Base-by-base conservation (phyloP, 1,284 basidiomycete genomes). In the Rhodotorula sp. region DNA sequence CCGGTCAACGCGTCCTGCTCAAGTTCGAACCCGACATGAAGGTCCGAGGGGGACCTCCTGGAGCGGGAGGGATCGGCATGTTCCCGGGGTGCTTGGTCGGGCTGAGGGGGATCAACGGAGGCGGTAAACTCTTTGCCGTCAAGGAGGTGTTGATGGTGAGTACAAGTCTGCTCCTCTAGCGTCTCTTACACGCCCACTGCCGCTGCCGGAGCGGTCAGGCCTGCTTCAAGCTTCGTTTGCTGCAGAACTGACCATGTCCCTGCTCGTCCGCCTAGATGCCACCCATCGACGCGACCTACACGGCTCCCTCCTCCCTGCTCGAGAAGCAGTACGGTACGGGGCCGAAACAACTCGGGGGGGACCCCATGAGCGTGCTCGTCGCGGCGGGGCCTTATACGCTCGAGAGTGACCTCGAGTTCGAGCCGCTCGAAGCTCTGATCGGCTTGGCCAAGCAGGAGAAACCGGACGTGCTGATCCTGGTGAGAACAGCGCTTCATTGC, bases 51-150 rank as follows among this genome's bases (percentile, higher is more conserved):
- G 82, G 83, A 7, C 81, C 86, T 8, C 48, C 85, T 67, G 89
- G 89, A 7, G 84, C 87, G 31, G 87, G 87, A n/a, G 87, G 88
- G 1, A 83, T 90, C 29, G 89, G 91, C 0, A 80, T 99, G 47
- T 99, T 95, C 79, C 93, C 94, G 1, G 97, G 97, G 3, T 89
- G 90, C 54, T 88, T 99, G 60, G 89, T 91, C 0, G 92, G 90
- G 4, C 80, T 97, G n/a, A 90, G 88, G 76, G 97, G 97, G 0
- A 87, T 87, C 78, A 98, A 98, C 80, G 94, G 93, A 3, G 92
- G 93, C 2, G 94, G 92, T 7, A 89, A 88, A 3, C 88, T 87
- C 80, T 99, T 97, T 80, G 85, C 88, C 21, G 94, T 90, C 0
- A 87, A 88, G 39, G 93, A 98, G 79, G 85, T 97, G 20, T 81